Evolutionary conservation across 176 grass and related monocot species (phyloP), one percentile per base, ranked within the genome.

Genomic region (Musa acuminata): DNA sequence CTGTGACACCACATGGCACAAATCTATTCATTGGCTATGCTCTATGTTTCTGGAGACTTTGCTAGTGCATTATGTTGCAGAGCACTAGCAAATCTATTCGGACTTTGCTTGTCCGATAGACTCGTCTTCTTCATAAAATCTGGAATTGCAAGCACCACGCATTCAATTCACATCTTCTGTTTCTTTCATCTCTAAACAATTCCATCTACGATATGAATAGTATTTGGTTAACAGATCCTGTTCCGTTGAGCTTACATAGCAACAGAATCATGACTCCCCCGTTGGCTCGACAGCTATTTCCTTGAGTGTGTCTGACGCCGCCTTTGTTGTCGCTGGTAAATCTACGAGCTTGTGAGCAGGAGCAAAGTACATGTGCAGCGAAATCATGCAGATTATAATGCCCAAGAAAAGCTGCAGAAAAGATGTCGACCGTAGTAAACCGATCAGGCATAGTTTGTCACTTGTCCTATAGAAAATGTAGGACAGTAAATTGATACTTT

Each of bases 281-380:
- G 69, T 68, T 72, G 26, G 82, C 55, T n/a, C 71, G 51, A 84
- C 35, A 25, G 76, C 12, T 22, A 53, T 55, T 77, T 84, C 83
- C 8, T 62, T 63, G 62, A 51, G 57, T 13, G 29, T 16, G 3
- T 63, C 29, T 1, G 74, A 49, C 19, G n/a, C 7, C 17, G 11
- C 16, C 59, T 65, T 76, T 52, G 74, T 51, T 13, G 59, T 75
- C 13, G 16, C 52, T 65, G 90, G 90, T 67, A 97, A 90, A 57
- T 90, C 85, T 54, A 97, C 78, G 62, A 93, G 82, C 93, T 80
- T 74, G 73, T 85, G 90, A 51, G 86, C 83, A 70, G 93, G 93
- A 82, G 91, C 87, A 86, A 97, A 97, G 87, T 97, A 97, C 94
- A 99, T 90, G 62, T 99, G 90, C 82, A 99, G 65, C 49, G 90